Evolutionary conservation across 805 yeast genomes (phyloP).

Genomic region (Saitoella complicata): DNA sequence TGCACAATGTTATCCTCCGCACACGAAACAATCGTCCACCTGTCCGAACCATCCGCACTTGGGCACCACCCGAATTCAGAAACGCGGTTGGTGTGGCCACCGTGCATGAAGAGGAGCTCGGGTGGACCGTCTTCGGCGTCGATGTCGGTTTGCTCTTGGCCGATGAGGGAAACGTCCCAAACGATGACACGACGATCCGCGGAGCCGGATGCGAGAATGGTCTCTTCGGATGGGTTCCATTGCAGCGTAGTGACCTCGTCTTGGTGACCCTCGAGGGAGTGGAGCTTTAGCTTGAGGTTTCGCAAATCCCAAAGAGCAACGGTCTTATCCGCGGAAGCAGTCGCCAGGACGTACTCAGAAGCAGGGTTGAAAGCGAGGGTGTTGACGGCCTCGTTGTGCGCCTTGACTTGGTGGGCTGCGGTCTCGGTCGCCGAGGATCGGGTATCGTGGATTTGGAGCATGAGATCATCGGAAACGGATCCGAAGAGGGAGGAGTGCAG

Average conservation of each 20-base stretch:
- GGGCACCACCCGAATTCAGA: conserved; percentile 59
- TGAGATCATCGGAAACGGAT: conserved; percentile 53
- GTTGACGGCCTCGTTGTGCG: conserved; percentile 48
- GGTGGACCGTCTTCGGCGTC: conserved; percentile 55
- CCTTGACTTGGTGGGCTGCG: conserved; percentile 29
- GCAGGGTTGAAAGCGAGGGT: conserved; percentile 49
- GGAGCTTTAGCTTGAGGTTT: conserved; percentile 38
- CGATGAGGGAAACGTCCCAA: conserved; percentile 56
- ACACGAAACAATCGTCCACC: conserved; percentile 44
- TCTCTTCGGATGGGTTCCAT: conserved; percentile 35
- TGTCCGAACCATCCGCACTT: conserved; percentile 19
- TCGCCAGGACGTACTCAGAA: conserved; percentile 40
- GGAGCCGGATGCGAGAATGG: conserved; percentile 38
- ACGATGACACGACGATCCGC: conserved; percentile 55
- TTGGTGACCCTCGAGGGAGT: conserved; percentile 53
- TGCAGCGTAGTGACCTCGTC: conserved; percentile 39
- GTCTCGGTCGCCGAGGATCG: conserved; percentile 24
- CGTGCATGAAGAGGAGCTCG: conserved; percentile 62
- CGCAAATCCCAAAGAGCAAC: conserved; percentile 63
- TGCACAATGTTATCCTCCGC: conserved; percentile 66
- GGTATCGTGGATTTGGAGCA: conserved; percentile 45
- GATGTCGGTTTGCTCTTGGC: conserved; percentile 36
- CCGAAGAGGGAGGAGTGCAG: conserved; percentile 35
- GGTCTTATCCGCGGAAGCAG: conserved; percentile 66
- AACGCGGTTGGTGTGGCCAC: conserved; percentile 65